Conservation (phyloP, 1,139 yeast species). For the Yamadazyma kanchanaburiensis region DNA sequence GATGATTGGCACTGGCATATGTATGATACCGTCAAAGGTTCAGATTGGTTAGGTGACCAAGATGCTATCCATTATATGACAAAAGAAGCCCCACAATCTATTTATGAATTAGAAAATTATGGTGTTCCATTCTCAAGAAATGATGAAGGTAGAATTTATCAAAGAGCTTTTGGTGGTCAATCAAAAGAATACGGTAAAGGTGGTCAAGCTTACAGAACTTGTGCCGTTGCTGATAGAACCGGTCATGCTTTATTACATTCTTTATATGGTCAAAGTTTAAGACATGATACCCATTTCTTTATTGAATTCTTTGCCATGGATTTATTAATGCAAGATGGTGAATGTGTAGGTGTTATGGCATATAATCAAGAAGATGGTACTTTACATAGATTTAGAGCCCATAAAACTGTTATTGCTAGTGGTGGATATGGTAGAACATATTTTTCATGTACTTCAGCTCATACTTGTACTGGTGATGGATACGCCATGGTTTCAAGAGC, state of each 20-base stretch:
- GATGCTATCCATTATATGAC: slow-evolving; percentile 99
- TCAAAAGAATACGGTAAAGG: slow-evolving; percentile 94
- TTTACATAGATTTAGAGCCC: slow-evolving; percentile 94
- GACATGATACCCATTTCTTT: slow-evolving; percentile 97
- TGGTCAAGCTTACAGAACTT: slow-evolving; percentile 98
- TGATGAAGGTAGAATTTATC: slow-evolving; percentile 95
- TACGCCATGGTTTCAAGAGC: slow-evolving; percentile 98
- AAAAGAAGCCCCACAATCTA: slow-evolving; percentile 93
- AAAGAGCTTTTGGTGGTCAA: slow-evolving; percentile 99
- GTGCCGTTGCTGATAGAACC: slow-evolving; percentile 99
- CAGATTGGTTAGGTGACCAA: slow-evolving; percentile 99
- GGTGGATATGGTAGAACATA: slow-evolving; percentile 99
- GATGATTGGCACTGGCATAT: slow-evolving; percentile 99
- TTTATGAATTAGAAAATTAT: slow-evolving; percentile 94
- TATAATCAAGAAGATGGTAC: slow-evolving; percentile 99
- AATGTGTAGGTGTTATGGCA: slow-evolving; percentile 95
- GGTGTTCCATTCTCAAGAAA: slow-evolving; percentile 99
- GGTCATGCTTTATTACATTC: slow-evolving; percentile 98
- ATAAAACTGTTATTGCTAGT: slow-evolving; percentile 93
- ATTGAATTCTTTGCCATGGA: slow-evolving; percentile 97
- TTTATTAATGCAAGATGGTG: slow-evolving; percentile 92
- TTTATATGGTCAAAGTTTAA: slow-evolving; percentile 91
- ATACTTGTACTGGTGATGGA: slow-evolving; percentile 99
- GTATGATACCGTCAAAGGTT: slow-evolving; percentile 99
- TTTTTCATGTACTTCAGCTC: slow-evolving; percentile 98